Percentiles rank a stretch among this genome's conserved stretches.
Conservation (phyloP, 495 filamentous ascomycete species). For the Penicillium subrubescens region DNA sequence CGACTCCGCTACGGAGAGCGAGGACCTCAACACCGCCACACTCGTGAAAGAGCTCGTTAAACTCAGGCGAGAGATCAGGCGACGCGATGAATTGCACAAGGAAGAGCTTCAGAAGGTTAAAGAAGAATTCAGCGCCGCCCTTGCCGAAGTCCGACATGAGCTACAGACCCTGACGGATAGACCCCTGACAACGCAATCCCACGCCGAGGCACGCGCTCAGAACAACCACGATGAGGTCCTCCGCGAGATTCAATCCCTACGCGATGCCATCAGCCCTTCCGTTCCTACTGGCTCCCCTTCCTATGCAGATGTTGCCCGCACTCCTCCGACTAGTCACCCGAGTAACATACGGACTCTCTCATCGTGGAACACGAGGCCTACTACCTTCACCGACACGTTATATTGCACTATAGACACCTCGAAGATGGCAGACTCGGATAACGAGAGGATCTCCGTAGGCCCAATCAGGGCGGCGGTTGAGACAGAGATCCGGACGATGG, state of each 20-base stretch:
- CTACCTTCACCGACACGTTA: slow-evolving; percentile 24
- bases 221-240: slow-evolving; percentile 21
- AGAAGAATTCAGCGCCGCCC: slow-evolving; percentile 23
- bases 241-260: slow-evolving; percentile 24
- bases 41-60: slow-evolving; percentile 23
- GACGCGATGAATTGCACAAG: slow-evolving; percentile 23
- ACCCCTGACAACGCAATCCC: slow-evolving; percentile 10
- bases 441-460: slow-evolving; percentile 22
- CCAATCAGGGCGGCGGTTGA: slow-evolving; percentile 30
- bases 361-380: slow-evolving; percentile 7
- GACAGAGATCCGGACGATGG: slow-evolving; percentile 29
- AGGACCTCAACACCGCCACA: slow-evolving; percentile 9
- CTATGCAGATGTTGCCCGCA: slow-evolving; percentile 25
- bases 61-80: slow-evolving; percentile 28
- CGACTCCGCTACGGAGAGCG: slow-evolving; percentile 23
- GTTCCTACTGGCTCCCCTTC: not conserved
- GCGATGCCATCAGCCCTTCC: slow-evolving; percentile 17
- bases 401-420: slow-evolving; percentile 31
- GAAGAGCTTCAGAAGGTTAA: slow-evolving; percentile 23
- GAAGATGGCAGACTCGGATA: slow-evolving; percentile 26
- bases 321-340: slow-evolving; percentile 21
- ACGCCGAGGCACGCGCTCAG: slow-evolving; percentile 11
- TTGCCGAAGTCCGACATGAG: slow-evolving; percentile 14
- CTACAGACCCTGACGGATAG: slow-evolving; percentile 16
- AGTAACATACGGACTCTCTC: slow-evolving; percentile 22